phyloP scores from a whole-genome alignment of 1,284 basidiomycete genomes.

The Puccinia brachypodii region DNA sequence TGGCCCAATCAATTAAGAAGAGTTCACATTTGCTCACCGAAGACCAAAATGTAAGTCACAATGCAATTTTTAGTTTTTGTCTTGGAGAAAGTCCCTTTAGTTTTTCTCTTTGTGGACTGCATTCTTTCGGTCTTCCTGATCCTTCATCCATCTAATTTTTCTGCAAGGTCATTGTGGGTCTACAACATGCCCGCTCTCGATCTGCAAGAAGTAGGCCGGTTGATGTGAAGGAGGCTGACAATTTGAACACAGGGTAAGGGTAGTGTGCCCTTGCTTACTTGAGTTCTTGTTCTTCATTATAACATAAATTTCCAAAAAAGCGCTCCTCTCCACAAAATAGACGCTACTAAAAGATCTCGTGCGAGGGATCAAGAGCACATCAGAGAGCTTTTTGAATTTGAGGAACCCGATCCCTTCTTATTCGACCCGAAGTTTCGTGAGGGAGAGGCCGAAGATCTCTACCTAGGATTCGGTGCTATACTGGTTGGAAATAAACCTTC shows the following conservation, averaged over 20 bases:
- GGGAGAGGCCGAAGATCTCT: not conserved
- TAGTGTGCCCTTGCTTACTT: not conserved
- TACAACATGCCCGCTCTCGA: not conserved
- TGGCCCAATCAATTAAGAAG: slow-evolving; percentile 34
- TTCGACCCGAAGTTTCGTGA: slow-evolving; percentile 26
- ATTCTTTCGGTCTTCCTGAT: too few species aligned
- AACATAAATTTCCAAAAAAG: slow-evolving; percentile 1
- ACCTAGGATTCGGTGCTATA: slow-evolving; percentile 26
- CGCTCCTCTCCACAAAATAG: not conserved
- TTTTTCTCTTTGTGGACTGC: not conserved
- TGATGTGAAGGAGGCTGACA: not conserved
- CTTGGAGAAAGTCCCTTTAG: not conserved
- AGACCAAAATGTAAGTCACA: slow-evolving; percentile 4
- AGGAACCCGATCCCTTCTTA: slow-evolving; percentile 43
- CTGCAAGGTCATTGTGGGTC: not conserved
- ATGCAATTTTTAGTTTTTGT: not conserved
- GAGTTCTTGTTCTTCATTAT: not conserved
- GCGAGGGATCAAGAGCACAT: slow-evolving; percentile 9
- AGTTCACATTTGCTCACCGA: slow-evolving; percentile 8
- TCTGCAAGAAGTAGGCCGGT: not conserved
- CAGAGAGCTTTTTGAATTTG: slow-evolving; percentile 36
- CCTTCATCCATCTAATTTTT: not conserved
- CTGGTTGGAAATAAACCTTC: not conserved
- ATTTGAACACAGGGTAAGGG: not conserved
- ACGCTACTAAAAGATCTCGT: not conserved